Base-by-base conservation (phyloP, 768 basidiomycete genomes). In the Hericium rajendrae region DNA sequence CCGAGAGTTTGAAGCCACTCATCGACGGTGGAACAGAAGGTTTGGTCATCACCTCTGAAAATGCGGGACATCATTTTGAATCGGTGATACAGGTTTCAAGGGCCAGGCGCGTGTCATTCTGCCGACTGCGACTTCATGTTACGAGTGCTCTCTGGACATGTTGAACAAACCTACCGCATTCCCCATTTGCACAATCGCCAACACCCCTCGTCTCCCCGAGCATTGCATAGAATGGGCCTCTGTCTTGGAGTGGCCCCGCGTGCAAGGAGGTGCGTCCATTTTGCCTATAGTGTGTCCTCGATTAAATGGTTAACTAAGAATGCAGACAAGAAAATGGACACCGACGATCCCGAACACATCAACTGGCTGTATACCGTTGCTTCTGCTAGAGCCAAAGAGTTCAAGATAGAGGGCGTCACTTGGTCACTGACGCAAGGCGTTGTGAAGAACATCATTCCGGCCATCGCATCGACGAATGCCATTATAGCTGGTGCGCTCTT, bases 201-300 rank as follows among this genome's bases (percentile, higher is more conserved):
- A 98, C 68, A 99, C 97, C 0, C 97, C 97, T 26, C 89, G 97
- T 57, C 78, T 97, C 22, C 97, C 97, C 1, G 97, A 99, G 66
- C 97, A 99, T 66, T 98, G 97, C 68, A 97, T 99, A 65, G 97
- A 98, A 72, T 99, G 97, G 97, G 97, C 97, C 0, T 94, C 91
- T 41, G 97, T 98, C 11, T 77, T 99, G 20, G 94, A 99, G 70
- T 99, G 97, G 97, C 95, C 97, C n/a, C 82, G 84, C 51, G 84
- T 92, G 1, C 85, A 89, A 60, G 89, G 88, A 69, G 91, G 94
- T 94, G 55, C 60, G 76, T 32, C 32, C 9, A 10, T 26, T 40
- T 16, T 54, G 41, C 62, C 5, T 28, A 32, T 28, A 20, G 24
- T 38, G 3, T 37, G 4, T 38, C 15, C 6, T 50, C n/a, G 43